Percentiles rank a stretch among this genome's conserved stretches.
Conservation (phyloP, 83 land plant genomes). For the Thuja plicata region DNA sequence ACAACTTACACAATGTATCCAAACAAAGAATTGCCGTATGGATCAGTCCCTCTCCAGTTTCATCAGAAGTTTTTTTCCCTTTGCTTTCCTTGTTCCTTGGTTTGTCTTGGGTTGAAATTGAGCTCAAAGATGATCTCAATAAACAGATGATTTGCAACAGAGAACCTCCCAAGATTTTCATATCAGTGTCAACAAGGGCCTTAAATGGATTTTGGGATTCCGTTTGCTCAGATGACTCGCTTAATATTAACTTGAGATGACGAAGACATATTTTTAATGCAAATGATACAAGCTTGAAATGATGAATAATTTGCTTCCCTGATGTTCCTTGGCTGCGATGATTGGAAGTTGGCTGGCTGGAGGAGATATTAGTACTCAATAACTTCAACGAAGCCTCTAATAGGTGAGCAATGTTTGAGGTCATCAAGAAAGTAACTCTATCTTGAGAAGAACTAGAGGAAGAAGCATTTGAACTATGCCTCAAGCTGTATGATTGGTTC, state of each 20-base stretch:
- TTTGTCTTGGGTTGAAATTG: conserved; percentile 22
- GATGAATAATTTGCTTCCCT: conserved; percentile 12
- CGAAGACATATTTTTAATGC: conserved; percentile 47
- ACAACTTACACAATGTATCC: conserved; percentile 49
- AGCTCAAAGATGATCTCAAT: conserved; percentile 27
- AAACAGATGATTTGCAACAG: conserved; percentile 40
- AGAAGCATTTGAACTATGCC: conserved; percentile 19
- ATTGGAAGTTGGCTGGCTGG: conserved; percentile 29
- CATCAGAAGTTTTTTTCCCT: conserved; percentile 47
- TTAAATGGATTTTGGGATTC: conserved; percentile 26
- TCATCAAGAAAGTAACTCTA: conserved; percentile 47
- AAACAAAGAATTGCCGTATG: conserved; percentile 55
- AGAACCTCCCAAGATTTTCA: conserved; percentile 56
- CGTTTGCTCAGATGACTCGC: conserved; percentile 13
- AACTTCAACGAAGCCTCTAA: conserved; percentile 35
- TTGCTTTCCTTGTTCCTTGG: conserved; percentile 45
- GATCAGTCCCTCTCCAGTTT: conserved; percentile 45
- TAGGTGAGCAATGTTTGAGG: conserved; percentile 58
- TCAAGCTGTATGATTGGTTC: conserved; percentile 7
- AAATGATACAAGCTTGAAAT: conserved; percentile 44
- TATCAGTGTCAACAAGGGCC: conserved; percentile 45
- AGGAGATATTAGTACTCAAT: conserved; percentile 5
- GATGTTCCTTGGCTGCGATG: conserved; percentile 28
- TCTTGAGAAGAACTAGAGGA: conserved; percentile 30
- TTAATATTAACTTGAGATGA: conserved; percentile 50